Evolutionary conservation across 2,329 filamentous ascomycete species (phyloP), one percentile per base, ranked within the genome.

Genomic region (Bimuria novae-zelandiae): DNA sequence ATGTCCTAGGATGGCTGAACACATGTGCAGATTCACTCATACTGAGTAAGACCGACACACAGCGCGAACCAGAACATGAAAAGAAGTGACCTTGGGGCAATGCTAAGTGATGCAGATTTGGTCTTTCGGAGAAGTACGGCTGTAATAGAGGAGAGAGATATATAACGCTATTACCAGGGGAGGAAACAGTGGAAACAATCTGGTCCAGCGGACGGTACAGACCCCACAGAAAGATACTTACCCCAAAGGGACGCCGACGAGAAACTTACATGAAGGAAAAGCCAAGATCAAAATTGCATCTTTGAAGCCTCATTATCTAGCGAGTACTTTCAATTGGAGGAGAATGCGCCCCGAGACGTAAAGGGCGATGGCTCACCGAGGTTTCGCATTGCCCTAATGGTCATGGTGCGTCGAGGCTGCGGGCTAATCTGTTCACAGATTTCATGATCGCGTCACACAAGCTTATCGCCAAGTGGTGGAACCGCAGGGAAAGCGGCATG

Each of bases 391-490:
- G 37, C 65, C 63, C 49, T 45, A 68, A 68, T 52, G 49, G 64
- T 61, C 59, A 49, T 49, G 43, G 48, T 69, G 66, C 67, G 69
- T 66, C 55, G 54, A 55, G 59, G 60, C 55, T 44, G 55, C 53
- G 59, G 54, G 56, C 62, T 56, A 62, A 54, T 53, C 49, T 59
- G 57, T 60, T 55, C 58, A 59, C 59, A 60, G 55, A 57, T 54
- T 54, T 51, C 55, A 53, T 55, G 57, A 56, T 59, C 41, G 43
- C 43, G 68, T 70, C 33, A 60, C 61, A 73, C 70, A 68, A 55
- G 51, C 60, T 65, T 71, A 73, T 70, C 67, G 69, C 68, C 69
- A 72, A 72, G 69, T 29, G 48, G 50, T 45, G 62, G 51, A 60
- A 57, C 33, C 33, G 54, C 32, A 52, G 53, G 42, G 53, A 46